A percentile compares a stretch with the other conserved stretches of the same genome.
These are phyloP conservation scores for Cryptococcus amylolentus DNA, from an alignment of 1,284 basidiomycete genomes.

Conservation along the genomic window DNA sequence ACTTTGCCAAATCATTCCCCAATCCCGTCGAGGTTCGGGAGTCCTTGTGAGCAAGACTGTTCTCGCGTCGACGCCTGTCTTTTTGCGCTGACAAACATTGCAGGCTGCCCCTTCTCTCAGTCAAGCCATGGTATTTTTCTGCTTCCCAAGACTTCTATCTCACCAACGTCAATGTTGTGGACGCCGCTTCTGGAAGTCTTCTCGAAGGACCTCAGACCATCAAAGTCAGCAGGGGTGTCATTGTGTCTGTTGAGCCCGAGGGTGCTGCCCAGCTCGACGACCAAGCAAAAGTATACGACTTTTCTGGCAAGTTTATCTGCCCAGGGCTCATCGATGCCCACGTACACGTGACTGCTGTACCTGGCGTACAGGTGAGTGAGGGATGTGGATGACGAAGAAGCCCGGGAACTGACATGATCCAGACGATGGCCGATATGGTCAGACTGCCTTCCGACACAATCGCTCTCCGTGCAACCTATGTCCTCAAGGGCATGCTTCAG, in stretches of 20 bases:
- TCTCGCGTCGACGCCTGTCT: background rate
- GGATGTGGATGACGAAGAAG: no score
- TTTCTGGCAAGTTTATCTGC: conserved; percentile 50
- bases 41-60: background rate
- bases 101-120: background rate
- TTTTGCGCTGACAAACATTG: background rate
- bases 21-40: background rate
- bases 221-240: conserved; percentile 40
- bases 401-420: conserved; percentile 1
- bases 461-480: conserved; percentile 50
- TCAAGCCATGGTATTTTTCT: background rate
- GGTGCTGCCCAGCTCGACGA: conserved; percentile 18
- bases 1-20: background rate
- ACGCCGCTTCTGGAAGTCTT: conserved; percentile 21
- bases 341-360: conserved; percentile 54
- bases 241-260: conserved; percentile 26
- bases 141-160: background rate
- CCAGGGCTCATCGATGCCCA: conserved; percentile 50
- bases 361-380: conserved; percentile 29
- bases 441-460: conserved; percentile 44
- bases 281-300: conserved; percentile 37
- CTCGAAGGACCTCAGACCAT: conserved; percentile 40
- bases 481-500: conserved; percentile 53
- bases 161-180: conserved; percentile 22
- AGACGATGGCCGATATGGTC: conserved; percentile 44